phyloP scores from a whole-genome alignment of 306 rosid genomes.

The Amphicarpaea edgeworthii region DNA sequence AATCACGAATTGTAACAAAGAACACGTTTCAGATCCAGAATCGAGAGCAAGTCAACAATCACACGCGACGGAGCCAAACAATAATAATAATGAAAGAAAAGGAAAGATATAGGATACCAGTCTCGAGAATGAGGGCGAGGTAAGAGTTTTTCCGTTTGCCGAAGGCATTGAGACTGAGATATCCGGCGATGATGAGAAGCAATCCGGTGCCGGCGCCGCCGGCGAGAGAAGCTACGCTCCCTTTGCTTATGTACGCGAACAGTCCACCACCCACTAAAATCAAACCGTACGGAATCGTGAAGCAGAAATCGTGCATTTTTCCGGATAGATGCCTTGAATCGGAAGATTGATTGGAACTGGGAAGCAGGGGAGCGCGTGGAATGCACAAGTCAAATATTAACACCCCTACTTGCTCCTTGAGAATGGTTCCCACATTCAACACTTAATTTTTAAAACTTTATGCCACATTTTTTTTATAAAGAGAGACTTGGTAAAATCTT shows the following conservation, averaged over 20 bases:
- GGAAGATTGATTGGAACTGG: too few species aligned
- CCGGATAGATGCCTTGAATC: too few species aligned
- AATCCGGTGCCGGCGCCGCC: conserved; percentile 74
- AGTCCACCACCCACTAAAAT: conserved; percentile 72
- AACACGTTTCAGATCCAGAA: not conserved
- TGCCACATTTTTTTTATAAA: too few species aligned
- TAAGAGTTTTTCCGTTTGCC: conserved; percentile 72
- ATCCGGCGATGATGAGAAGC: conserved; percentile 73
- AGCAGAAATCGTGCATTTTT: conserved; percentile 94
- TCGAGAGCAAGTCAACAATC: too few species aligned
- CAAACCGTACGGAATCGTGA: conserved; percentile 88
- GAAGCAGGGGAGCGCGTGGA: too few species aligned
- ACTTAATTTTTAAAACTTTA: too few species aligned
- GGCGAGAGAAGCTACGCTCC: conserved; percentile 76
- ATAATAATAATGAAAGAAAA: not conserved
- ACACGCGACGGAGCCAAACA: too few species aligned
- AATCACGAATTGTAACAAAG: too few species aligned
- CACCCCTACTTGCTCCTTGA: too few species aligned
- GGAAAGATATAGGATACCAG: conserved; percentile 50
- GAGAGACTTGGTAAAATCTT: too few species aligned
- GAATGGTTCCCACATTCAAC: too few species aligned
- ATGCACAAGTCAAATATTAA: too few species aligned
- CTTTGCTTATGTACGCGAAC: conserved; percentile 70
- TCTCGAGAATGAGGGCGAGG: conserved; percentile 65
- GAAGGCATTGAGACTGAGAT: conserved; percentile 81